Evolutionary conservation across 176 grass and related monocot genomes (phyloP).

Genomic region (Triticum urartu): DNA sequence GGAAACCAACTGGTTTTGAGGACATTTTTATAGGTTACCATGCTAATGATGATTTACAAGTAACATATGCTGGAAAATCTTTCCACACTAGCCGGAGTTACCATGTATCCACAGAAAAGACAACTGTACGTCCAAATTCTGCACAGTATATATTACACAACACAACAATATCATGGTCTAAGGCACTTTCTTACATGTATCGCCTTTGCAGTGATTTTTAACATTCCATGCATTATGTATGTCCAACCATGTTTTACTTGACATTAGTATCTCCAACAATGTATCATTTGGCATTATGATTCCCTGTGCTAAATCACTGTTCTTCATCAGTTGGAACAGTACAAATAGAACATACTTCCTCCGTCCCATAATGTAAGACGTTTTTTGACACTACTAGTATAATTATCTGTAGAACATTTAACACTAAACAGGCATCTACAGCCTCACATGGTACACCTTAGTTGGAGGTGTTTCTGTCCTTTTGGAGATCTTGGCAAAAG

Average conservation of each 20-base stretch:
- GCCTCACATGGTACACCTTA: neutral
- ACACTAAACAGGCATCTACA: neutral
- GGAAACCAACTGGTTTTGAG: conserved; percentile 70
- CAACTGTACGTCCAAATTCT: conserved; percentile 56
- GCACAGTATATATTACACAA: neutral
- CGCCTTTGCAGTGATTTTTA: neutral
- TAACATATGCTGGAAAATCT: conserved; percentile 86
- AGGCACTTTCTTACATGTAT: neutral
- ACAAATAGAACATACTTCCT: neutral
- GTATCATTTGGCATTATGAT: neutral
- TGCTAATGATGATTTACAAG: conserved; percentile 83
- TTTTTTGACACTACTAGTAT: neutral
- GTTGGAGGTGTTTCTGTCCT: neutral
- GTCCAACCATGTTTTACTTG: neutral
- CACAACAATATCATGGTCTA: neutral
- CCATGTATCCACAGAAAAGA: conserved; percentile 62
- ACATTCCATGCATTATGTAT: neutral
- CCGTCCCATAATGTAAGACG: too few relatives aligned
- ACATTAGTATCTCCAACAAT: neutral
- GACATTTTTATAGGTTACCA: conserved; percentile 95
- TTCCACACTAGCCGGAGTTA: conserved; percentile 81
- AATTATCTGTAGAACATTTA: conserved; percentile 10
- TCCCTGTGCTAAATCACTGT: neutral
- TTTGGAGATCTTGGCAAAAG: neutral
- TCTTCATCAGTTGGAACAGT: neutral